Conservation (phyloP, 1,284 basidiomycete species). For the Apiotrichum veenhuisii region DNA sequence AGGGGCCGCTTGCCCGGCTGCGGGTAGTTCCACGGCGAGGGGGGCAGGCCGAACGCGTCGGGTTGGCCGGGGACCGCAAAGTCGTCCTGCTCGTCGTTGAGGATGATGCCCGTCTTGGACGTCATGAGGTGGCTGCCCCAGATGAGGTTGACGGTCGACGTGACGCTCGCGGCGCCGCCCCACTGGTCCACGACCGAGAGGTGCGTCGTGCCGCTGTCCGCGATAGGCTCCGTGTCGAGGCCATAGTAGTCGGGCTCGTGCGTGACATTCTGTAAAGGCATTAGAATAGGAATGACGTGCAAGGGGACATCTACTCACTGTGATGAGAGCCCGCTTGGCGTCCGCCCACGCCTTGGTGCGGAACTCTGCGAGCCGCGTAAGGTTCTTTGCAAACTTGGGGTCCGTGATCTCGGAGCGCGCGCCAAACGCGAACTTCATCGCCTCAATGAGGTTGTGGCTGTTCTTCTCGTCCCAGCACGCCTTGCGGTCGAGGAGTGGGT, state of each 20-base stretch:
- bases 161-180: slow-evolving; percentile 80
- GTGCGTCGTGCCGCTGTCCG: slow-evolving; percentile 89
- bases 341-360: slow-evolving; percentile 67
- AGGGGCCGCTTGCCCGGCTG: slow-evolving; percentile 76
- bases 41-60: slow-evolving; percentile 77
- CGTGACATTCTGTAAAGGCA: slow-evolving; percentile 60
- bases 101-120: slow-evolving; percentile 74
- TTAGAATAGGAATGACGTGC: not conserved
- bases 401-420: slow-evolving; percentile 72
- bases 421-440: slow-evolving; percentile 53
- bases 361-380: slow-evolving; percentile 60
- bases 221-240: slow-evolving; percentile 69
- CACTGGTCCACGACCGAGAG: slow-evolving; percentile 72
- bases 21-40: slow-evolving; percentile 87
- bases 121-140: slow-evolving; percentile 86
- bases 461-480: slow-evolving; percentile 15
- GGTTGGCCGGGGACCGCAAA: slow-evolving; percentile 75
- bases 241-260: slow-evolving; percentile 78
- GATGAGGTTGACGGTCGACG: slow-evolving; percentile 76
- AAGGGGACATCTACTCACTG: not conserved
- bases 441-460: slow-evolving; percentile 52
- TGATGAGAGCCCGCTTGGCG: slow-evolving; percentile 52
- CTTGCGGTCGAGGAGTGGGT: slow-evolving; percentile 16
- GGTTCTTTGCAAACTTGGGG: slow-evolving; percentile 56
- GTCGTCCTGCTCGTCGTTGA: slow-evolving; percentile 85